Evolutionary conservation across 78 protist species (phyloP), one percentile per base, ranked within the genome.

Genomic region (Neovahlkampfia damariscottae): DNA sequence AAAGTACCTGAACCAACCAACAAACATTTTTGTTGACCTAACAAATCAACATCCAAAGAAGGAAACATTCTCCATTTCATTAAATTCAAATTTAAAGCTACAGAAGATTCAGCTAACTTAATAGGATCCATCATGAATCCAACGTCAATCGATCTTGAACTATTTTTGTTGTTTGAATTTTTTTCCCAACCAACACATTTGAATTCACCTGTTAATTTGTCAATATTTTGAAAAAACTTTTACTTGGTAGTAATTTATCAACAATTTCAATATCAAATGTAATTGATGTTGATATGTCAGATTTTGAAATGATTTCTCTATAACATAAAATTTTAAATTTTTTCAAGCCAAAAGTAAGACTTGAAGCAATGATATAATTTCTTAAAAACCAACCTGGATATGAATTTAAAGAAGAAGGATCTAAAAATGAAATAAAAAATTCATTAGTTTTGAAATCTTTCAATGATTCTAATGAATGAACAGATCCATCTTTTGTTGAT

Each of bases 61-160:
- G 98, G 99, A 41, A 93, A 19, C 66, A 92, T 77, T 6, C 98
- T 83, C 99, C 99, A 97, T 9, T 97, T 84, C 99, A 97, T 97
- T 76, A 97, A 74, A 40, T 87, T 81, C 32, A 97, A 73, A 83
- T 97, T 97, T 67, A 97, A 38, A 38, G 58, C 3, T 2, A 70
- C 79, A 3, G 67, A 31, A 6, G 5, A 2, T 5, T 59, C 5
- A 5, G 77, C 77, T 30, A 74, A 41, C 27, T 71, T 28, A 5
- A 74, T 41, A 28, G 77, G 70, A 62, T 74, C 77, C 77, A 74
- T 74, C 30, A 50, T 58, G 30, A 29, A 40, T 19, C 3, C 2
- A 50, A 74, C 9, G 77, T 74, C 4, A 29, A 41, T 28, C n/a
- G 9, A 41, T n/a, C 2, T 8, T 38, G 4, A 5, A 5, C 73